Base-by-base conservation (phyloP, 148 eudicot species). In the Cornus controversa region DNA sequence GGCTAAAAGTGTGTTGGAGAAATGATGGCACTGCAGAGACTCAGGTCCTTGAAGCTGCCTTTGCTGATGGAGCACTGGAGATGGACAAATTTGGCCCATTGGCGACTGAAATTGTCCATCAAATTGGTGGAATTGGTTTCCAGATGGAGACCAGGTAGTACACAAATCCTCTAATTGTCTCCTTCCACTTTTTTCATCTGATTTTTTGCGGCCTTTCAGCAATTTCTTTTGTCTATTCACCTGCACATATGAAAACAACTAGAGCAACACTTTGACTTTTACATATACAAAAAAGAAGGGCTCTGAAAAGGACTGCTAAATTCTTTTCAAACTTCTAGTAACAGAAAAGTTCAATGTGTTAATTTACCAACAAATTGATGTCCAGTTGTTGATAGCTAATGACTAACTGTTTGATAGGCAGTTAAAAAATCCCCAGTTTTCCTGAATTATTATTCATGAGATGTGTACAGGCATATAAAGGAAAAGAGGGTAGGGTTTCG, bases 61-160 rank as follows among this genome's bases (percentile, higher is more conserved):
- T 74, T 83, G 84, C 80, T 83, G 87, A 78, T 66, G 54, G 58
- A 78, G 72, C 58, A 75, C 80, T 28, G 80, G 70, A 73, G 89
- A 71, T 36, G 86, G 69, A 66, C 70, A 67, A 63, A 54, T 69
- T 64, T 76, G 85, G 66, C 54, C 69, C 14, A 81, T 70, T 14
- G 78, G 27, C 63, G 83, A 77, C 42, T 75, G 72, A 67, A 75
- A 62, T 36, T 76, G 89, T 73, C 75, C 66, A 42, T 82, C 82
- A 78, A 75, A 80, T 79, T 87, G 88, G 10, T 80, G 80, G 62
- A 73, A 70, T 75, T 76, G 72, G 47, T 80, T 74, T 29, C 75
- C 71, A 73, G 80, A 45, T 58, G 84, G 76, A 69, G 86, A 75
- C 89, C 88, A 82, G 77, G 84, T 65, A 25, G 80, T 47, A 79